A percentile compares a stretch with the other conserved stretches of the same genome.
These are phyloP conservation scores for Pseudohyphozyma bogoriensis DNA, from an alignment of 768 basidiomycete species.

Conservation along the genomic window DNA sequence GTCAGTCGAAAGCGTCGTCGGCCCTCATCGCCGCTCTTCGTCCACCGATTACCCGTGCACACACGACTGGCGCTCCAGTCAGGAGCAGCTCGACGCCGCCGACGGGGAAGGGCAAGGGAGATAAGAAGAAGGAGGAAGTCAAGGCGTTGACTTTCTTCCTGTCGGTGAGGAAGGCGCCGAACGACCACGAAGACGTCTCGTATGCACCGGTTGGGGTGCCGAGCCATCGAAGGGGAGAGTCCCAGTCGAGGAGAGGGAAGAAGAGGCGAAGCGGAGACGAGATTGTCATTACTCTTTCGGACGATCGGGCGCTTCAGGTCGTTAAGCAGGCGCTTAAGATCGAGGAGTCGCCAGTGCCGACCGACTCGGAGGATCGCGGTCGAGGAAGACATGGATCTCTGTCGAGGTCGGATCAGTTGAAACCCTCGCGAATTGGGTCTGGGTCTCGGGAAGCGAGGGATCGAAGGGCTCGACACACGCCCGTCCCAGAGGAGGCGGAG, in stretches of 20 bases:
- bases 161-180: constrained; percentile 12
- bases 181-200: no score
- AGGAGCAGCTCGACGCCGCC: constrained; percentile 12
- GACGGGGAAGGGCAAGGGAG: neutral
- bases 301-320: constrained; percentile 17
- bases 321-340: constrained; percentile 19
- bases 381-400: neutral
- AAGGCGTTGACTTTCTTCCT: constrained; percentile 21
- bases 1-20: constrained; percentile 12
- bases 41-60: constrained; percentile 1
- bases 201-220: neutral
- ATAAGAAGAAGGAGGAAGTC: constrained; percentile 13
- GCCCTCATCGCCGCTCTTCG: constrained; percentile 21
- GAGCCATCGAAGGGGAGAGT: neutral
- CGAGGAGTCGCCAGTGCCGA: neutral
- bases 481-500: neutral
- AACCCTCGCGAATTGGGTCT: neutral
- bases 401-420: neutral
- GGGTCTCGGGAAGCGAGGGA: neutral
- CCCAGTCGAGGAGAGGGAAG: neutral
- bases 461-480: neutral
- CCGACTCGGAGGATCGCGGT: neutral
- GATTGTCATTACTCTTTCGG: constrained; percentile 24
- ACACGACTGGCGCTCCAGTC: neutral
- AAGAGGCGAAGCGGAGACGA: neutral